Percentiles rank a stretch among this genome's conserved stretches.
Conservation (phyloP, 768 basidiomycete species). For the Leccinellum albellum region DNA sequence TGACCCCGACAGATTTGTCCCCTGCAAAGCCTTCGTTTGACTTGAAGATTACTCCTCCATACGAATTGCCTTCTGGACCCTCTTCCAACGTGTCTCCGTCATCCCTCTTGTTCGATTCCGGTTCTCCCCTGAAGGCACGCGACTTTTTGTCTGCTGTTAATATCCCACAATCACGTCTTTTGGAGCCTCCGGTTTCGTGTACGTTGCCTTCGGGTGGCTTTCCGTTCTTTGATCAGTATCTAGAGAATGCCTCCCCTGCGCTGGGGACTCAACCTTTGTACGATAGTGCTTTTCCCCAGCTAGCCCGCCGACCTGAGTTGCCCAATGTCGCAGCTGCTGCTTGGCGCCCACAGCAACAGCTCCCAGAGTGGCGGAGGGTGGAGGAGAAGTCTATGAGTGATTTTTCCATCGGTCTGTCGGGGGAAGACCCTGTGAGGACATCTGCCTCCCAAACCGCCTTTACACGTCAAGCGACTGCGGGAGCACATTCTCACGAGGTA, state of each 20-base stretch:
- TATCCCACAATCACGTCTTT: conserved; percentile 25
- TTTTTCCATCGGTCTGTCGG: conserved; percentile 20
- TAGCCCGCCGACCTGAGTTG: conserved; percentile 18
- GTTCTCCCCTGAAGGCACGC: conserved; percentile 34
- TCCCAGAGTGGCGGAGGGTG: conserved; percentile 43
- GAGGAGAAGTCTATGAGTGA: conserved; percentile 29
- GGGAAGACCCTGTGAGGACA: conserved; percentile 28
- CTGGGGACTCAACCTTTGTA: conserved; percentile 35
- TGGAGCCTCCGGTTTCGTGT: conserved; percentile 16
- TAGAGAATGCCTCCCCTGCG: conserved; percentile 40
- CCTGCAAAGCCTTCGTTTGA: conserved; percentile 59
- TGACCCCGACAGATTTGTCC: conserved; percentile 74
- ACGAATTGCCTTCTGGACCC: conserved; percentile 38
- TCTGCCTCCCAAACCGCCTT: conserved; percentile 27
- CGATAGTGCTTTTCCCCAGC: conserved; percentile 30
- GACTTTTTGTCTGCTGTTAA: conserved; percentile 26
- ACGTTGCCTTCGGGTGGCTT: conserved; percentile 27
- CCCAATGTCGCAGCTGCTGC: conserved; percentile 10
- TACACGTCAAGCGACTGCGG: conserved; percentile 25
- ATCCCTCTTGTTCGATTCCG: conserved; percentile 44
- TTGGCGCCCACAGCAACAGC: conserved; percentile 29
- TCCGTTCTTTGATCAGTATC: conserved; percentile 53
- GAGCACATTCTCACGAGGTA: conserved; percentile 50
- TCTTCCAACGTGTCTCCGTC: conserved; percentile 32
- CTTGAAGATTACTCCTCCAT: conserved; percentile 49